A percentile compares a stretch with the other conserved stretches of the same genome.
Evolutionary conservation across 1,139 yeast genomes (phyloP).

Genomic region (Pichia norvegensis): DNA sequence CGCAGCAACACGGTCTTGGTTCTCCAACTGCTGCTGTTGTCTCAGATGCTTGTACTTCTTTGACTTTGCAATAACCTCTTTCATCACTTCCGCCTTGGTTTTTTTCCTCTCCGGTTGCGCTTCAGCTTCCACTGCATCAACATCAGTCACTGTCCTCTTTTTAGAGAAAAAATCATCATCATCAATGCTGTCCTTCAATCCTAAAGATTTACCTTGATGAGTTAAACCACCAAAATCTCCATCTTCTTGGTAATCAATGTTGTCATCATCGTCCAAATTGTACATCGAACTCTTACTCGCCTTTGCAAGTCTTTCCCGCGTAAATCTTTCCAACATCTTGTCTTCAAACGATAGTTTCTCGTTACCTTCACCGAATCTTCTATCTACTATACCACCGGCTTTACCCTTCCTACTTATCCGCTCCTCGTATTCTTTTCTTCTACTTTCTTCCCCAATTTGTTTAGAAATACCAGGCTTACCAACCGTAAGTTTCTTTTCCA

Average conservation of each 20-base stretch:
- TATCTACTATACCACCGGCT: slow-evolving; percentile 73
- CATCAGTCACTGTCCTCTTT: slow-evolving; percentile 21
- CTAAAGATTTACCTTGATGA: slow-evolving; percentile 61
- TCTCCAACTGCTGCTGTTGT: slow-evolving; percentile 66
- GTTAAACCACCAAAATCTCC: slow-evolving; percentile 46
- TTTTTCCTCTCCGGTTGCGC: slow-evolving; percentile 54
- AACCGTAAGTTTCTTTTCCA: slow-evolving; percentile 52
- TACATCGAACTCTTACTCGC: slow-evolving; percentile 50
- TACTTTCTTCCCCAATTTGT: slow-evolving; percentile 68
- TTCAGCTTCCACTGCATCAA: slow-evolving; percentile 31
- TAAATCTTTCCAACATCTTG: slow-evolving; percentile 90
- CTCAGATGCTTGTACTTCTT: slow-evolving; percentile 85
- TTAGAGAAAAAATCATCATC: slow-evolving; percentile 28
- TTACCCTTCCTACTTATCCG: slow-evolving; percentile 55
- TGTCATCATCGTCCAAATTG: slow-evolving; percentile 69
- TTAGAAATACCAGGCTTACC: slow-evolving; percentile 70
- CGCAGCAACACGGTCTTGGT: slow-evolving; percentile 62
- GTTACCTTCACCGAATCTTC: slow-evolving; percentile 89
- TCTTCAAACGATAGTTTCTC: slow-evolving; percentile 71
- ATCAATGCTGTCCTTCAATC: slow-evolving; percentile 32
- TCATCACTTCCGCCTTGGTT: slow-evolving; percentile 92
- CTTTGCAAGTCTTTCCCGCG: slow-evolving; percentile 69
- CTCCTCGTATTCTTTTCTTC: slow-evolving; percentile 61
- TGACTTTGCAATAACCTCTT: slow-evolving; percentile 91
- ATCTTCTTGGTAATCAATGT: slow-evolving; percentile 33